Evolutionary conservation across 2,329 filamentous ascomycete genomes (phyloP).

Genomic region (Trichoderma simmonsii): DNA sequence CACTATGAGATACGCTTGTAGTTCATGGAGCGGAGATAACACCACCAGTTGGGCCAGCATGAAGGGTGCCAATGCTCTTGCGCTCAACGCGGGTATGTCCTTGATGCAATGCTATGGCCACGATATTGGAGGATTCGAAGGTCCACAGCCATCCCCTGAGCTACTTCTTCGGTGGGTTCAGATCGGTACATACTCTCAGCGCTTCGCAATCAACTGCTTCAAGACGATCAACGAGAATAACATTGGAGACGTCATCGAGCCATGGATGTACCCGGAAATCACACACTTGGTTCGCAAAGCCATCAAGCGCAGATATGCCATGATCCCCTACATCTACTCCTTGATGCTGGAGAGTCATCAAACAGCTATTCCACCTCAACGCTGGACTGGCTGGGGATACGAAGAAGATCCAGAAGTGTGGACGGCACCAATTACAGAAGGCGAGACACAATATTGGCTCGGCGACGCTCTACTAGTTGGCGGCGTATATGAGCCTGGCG

Average conservation of each 20-base stretch:
- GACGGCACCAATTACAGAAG: slow-evolving; percentile 56
- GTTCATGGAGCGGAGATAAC: slow-evolving; percentile 73
- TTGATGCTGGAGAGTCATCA: slow-evolving; percentile 60
- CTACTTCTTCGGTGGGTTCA: slow-evolving; percentile 72
- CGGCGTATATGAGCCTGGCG: slow-evolving; percentile 63
- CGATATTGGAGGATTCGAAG: slow-evolving; percentile 74
- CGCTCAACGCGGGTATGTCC: slow-evolving; percentile 65
- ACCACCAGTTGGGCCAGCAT: slow-evolving; percentile 71
- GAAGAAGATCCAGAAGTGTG: slow-evolving; percentile 65
- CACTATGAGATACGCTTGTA: slow-evolving; percentile 67
- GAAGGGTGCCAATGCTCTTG: slow-evolving; percentile 68
- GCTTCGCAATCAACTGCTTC: slow-evolving; percentile 77
- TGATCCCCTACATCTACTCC: slow-evolving; percentile 70
- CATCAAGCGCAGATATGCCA: slow-evolving; percentile 67
- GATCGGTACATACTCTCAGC: slow-evolving; percentile 64
- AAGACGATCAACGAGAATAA: slow-evolving; percentile 66
- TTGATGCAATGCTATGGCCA: slow-evolving; percentile 69
- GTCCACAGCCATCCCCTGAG: slow-evolving; percentile 67
- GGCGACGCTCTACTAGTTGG: slow-evolving; percentile 64
- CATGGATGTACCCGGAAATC: slow-evolving; percentile 72
- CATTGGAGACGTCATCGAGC: slow-evolving; percentile 71
- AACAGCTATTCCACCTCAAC: slow-evolving; percentile 60
- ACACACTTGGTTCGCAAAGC: slow-evolving; percentile 60
- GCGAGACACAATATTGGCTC: slow-evolving; percentile 72
- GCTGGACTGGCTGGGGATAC: slow-evolving; percentile 73